phyloP scores from a whole-genome alignment of 257 asterid species.

The Solanum chilense region DNA sequence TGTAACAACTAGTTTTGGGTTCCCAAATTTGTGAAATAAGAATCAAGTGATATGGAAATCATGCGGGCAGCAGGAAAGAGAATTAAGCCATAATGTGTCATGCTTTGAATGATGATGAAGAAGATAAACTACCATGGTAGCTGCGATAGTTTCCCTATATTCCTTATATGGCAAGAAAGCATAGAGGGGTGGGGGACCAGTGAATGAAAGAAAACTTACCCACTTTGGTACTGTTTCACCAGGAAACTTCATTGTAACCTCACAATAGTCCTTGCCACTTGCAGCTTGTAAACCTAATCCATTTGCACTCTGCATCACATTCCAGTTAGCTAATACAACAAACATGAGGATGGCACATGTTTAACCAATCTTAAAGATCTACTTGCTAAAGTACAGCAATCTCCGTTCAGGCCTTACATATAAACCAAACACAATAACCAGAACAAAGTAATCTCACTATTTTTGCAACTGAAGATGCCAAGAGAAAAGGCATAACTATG shows the following conservation, averaged over 20 bases:
- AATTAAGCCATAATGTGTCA: neutral
- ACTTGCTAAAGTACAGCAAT: neutral
- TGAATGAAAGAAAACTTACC: conserved; percentile 37
- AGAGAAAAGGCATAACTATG: neutral
- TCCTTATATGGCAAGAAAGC: neutral
- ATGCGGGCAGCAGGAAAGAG: neutral
- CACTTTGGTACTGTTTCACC: conserved; percentile 74
- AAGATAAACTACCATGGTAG: neutral
- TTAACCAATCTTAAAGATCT: neutral
- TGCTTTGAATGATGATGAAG: neutral
- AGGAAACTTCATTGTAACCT: conserved; percentile 60
- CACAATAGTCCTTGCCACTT: conserved; percentile 53
- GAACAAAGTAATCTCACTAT: neutral
- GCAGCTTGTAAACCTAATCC: conserved; percentile 92
- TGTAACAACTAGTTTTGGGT: neutral
- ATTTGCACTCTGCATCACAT: conserved; percentile 65
- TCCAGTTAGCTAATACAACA: neutral
- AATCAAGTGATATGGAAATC: neutral
- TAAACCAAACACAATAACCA: neutral
- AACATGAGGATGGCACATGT: neutral
- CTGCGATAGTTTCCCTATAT: neutral
- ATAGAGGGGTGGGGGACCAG: neutral
- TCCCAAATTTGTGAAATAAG: neutral
- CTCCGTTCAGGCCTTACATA: neutral
- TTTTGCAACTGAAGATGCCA: neutral